phyloP scores from a whole-genome alignment of 2,329 filamentous ascomycete species.

The Epicoccum nigrum region DNA sequence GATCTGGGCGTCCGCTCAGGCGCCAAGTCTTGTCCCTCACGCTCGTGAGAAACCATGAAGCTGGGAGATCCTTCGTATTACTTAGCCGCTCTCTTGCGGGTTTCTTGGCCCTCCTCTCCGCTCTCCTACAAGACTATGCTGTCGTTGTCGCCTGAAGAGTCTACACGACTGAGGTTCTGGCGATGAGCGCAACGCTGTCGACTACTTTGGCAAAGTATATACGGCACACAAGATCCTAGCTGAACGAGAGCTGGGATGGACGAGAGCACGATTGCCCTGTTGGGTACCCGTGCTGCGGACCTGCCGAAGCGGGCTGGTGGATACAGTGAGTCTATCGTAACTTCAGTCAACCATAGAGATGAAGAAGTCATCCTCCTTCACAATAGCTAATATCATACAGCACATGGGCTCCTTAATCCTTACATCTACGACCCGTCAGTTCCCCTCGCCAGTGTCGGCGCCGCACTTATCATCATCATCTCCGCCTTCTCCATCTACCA shows the following conservation, averaged over 20 bases:
- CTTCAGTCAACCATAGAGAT: neutral
- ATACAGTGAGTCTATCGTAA: conserved; percentile 27
- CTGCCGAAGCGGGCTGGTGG: conserved; percentile 31
- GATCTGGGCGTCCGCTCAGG: conserved; percentile 19
- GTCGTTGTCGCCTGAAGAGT: neutral
- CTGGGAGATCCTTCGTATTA: conserved; percentile 24
- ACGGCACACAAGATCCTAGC: conserved; percentile 1
- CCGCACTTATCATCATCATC: conserved; percentile 50
- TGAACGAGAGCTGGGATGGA: conserved; percentile 22
- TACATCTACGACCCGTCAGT: conserved; percentile 59
- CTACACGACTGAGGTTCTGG: conserved; percentile 4
- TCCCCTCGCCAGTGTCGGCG: conserved; percentile 51
- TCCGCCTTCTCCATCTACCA: conserved; percentile 40
- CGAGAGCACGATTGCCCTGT: conserved; percentile 6
- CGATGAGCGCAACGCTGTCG: conserved; percentile 11
- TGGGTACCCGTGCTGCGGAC: conserved; percentile 21
- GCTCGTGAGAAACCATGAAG: conserved; percentile 36
- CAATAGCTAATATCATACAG: conserved; percentile 15
- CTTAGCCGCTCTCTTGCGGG: conserved; percentile 19
- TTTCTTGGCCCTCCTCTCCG: conserved; percentile 20
- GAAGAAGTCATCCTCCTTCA: neutral
- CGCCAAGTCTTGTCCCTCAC: conserved; percentile 41
- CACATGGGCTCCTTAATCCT: conserved; percentile 37
- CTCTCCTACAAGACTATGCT: conserved; percentile 23
- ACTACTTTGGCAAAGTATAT: conserved; percentile 4